Percentiles rank a stretch among this genome's conserved stretches.
Evolutionary conservation across 352 stramenopile genomes (phyloP).

Genomic region (Pythium dissotocum): DNA sequence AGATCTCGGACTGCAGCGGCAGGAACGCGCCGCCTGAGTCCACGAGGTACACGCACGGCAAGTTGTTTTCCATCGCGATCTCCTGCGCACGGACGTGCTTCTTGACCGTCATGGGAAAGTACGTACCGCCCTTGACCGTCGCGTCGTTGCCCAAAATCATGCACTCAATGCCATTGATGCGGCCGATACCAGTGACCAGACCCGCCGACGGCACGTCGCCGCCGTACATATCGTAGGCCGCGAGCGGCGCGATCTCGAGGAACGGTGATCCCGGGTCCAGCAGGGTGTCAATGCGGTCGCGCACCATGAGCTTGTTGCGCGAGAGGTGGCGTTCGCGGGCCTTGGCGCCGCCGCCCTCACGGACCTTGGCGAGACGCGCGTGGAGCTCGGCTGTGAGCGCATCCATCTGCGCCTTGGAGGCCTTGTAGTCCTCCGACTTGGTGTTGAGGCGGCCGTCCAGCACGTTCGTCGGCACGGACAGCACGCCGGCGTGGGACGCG

Average conservation of each 20-base stretch:
- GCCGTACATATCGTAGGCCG: slow-evolving; percentile 86
- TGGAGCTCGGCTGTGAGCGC: slow-evolving; percentile 49
- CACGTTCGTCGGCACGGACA: slow-evolving; percentile 48
- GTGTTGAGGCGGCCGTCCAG: slow-evolving; percentile 63
- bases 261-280: slow-evolving; percentile 95
- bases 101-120: slow-evolving; percentile 99
- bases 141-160: slow-evolving; percentile 99
- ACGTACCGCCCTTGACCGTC: slow-evolving; percentile 98
- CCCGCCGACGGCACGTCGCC: slow-evolving; percentile 80
- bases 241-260: slow-evolving; percentile 94
- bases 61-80: slow-evolving; percentile 94
- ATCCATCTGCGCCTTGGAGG: slow-evolving; percentile 61
- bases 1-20: slow-evolving; percentile 96
- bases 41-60: slow-evolving; percentile 98
- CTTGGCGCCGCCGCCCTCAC: slow-evolving; percentile 64
- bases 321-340: slow-evolving; percentile 72
- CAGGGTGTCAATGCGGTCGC: slow-evolving; percentile 94
- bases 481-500: slow-evolving; percentile 41
- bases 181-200: slow-evolving; percentile 91
- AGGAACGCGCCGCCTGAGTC: slow-evolving; percentile 95
- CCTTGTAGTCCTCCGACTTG: slow-evolving; percentile 59
- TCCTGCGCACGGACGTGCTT: slow-evolving; percentile 96
- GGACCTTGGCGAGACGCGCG: slow-evolving; percentile 41
- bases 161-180: slow-evolving; percentile 86
- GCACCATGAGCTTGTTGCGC: slow-evolving; percentile 78